Base-by-base conservation (phyloP, 2,329 filamentous ascomycete genomes). In the Hypoxylon sp. region DNA sequence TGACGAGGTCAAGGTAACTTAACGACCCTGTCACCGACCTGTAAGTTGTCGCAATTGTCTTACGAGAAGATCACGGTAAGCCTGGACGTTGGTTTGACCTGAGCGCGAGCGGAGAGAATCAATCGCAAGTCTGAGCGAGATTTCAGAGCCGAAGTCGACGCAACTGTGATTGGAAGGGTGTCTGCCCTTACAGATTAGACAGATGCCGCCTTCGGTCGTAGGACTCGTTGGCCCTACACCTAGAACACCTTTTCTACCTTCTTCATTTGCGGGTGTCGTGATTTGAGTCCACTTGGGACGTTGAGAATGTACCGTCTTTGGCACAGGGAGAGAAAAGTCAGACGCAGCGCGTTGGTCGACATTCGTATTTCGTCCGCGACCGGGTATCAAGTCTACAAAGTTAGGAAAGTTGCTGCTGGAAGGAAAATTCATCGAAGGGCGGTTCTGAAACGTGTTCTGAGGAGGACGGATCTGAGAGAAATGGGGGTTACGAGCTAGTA, bases 81-180 rank as follows among this genome's bases (percentile, higher is more conserved):
- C 47, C 11, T 11, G 29, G 18, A 63, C 24, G 6, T 26, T 17
- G 4, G 52, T 35, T 0, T 38, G 9, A 13, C 64, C 45, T 11
- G 41, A 51, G 13, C 51, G 26, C 3, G 56, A 29, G 23, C 70
- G 67, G 7, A 73, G 60, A 24, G 48, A 49, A 52, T 73, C 71
- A 21, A 74, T 60, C 3, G 68, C 70, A 10, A 73, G 13, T 15
- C 72, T 64, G 37, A 74, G 26, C 3, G 66, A 68, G 7, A 67
- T 48, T 33, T 71, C 67, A 0, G 66, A 69, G 40, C 62, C 62
- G 1, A 68, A 42, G 47, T 72, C 42, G 23, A 72, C 31, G 43
- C 71, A 73, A 8, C 48, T 58, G 5, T 33, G 26, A 6, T 31
- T 29, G 6, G 38, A 21, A 24, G 54, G 11, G 31, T 71, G 67